Percentiles rank a stretch among this genome's conserved stretches.
phyloP scores from a whole-genome alignment of 1,284 basidiomycete genomes.

The Filobasidium uniguttulatum region DNA sequence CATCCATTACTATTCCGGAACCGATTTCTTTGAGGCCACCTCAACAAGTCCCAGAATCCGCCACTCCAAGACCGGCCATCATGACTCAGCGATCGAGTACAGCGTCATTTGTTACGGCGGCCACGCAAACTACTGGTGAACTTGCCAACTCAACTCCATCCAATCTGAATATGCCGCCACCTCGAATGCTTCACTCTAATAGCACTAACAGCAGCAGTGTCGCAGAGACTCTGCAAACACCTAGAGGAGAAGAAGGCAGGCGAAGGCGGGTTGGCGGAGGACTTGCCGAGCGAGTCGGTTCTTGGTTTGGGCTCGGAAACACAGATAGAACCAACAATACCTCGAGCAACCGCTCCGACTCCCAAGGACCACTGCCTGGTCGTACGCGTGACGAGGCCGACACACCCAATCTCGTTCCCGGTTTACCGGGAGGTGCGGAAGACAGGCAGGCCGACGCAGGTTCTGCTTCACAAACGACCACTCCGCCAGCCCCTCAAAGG shows the following conservation, averaged over 20 bases:
- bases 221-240: neutral
- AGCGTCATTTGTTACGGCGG: neutral
- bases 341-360: neutral
- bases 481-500: neutral
- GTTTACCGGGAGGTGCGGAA: too few relatives aligned
- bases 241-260: neutral
- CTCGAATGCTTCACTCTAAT: neutral
- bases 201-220: neutral
- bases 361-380: neutral
- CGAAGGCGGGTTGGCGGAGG: neutral
- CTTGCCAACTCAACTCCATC: neutral
- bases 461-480: too few relatives aligned
- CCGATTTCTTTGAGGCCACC: too few relatives aligned
- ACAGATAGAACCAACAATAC: neutral
- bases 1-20: too few relatives aligned
- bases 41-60: too few relatives aligned
- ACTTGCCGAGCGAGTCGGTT: neutral
- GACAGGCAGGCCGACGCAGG: too few relatives aligned
- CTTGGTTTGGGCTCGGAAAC: constrained; percentile 1
- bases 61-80: too few relatives aligned
- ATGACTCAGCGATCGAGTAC: neutral
- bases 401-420: too few relatives aligned
- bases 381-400: too few relatives aligned
- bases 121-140: neutral
- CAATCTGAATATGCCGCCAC: neutral